Evolutionary conservation across 345 rosid species (phyloP).

Genomic region (Brassica nigra): DNA sequence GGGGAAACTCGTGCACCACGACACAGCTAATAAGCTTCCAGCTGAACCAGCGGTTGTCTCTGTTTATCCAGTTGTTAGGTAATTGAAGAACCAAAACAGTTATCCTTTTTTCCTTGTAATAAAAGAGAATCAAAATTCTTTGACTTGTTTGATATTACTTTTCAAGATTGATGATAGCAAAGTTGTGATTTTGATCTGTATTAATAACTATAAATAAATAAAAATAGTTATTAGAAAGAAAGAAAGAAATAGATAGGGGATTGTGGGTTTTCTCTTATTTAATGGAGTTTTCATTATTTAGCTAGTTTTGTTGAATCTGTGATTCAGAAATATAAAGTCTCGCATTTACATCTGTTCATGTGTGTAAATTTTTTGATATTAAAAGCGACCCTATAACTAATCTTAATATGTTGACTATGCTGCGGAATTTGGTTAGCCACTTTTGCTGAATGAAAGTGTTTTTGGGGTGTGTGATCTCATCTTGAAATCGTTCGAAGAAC

Average conservation of each 20-base stretch:
- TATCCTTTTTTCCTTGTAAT: not conserved
- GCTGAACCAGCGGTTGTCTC: slow-evolving; percentile 27
- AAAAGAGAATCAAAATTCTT: slow-evolving; percentile 5
- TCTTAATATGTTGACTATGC: not conserved
- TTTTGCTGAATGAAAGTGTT: slow-evolving; percentile 2
- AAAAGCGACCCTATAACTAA: not conserved
- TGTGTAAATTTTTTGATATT: not conserved
- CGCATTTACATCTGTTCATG: slow-evolving; percentile 23
- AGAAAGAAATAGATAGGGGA: not conserved
- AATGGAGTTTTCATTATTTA: not conserved
- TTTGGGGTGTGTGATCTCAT: not conserved
- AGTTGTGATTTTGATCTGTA: slow-evolving; percentile 20
- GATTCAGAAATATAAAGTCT: slow-evolving; percentile 10
- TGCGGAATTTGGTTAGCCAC: slow-evolving; percentile 11
- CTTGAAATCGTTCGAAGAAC: not conserved
- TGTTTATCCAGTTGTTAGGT: slow-evolving; percentile 21
- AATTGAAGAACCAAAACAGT: not conserved
- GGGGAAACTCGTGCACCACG: slow-evolving; percentile 53
- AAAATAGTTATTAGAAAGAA: not conserved
- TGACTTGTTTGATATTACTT: slow-evolving; percentile 4
- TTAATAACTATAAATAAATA: not conserved
- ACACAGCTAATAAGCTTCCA: slow-evolving; percentile 30
- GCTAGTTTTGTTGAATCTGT: slow-evolving; percentile 9
- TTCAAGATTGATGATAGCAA: slow-evolving; percentile 3
- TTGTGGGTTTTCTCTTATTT: slow-evolving; percentile 3